Evolutionary conservation across 2,329 filamentous ascomycete species (phyloP), one percentile per base, ranked within the genome.

Genomic region (Knufia fluminis): DNA sequence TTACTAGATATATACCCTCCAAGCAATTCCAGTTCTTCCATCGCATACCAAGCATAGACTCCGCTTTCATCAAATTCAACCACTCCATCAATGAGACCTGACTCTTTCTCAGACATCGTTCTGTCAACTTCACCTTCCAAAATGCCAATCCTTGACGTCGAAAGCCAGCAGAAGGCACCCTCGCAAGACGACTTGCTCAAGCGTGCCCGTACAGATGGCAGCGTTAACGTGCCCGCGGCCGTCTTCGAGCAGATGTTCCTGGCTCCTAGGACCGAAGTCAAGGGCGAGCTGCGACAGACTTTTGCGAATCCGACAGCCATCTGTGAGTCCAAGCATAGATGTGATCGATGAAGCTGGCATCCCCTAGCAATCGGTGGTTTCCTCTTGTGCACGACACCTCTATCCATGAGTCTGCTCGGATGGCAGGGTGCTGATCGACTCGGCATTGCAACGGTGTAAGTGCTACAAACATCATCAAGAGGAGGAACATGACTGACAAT

Each of bases 331-430:
- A 9, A 26, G 62, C 60, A 61, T 42, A 53, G 39, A n/a, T 6
- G 8, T 17, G 10, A 19, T 8, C n/a, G 16, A 28, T 43, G 20
- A 3, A 28, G 22, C 22, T 43, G 24, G 28, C 24, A 12, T 45
- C 44, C 9, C 12, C 10, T 46, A 2, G 35, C 40, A 6, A 19
- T 55, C 24, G 53, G 44, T 14, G 53, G 52, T 3, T 54, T 54
- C 24, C 31, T 80, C 46, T 59, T 80, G 20, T 72, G 70, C 17
- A 65, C 77, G 22, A 72, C 68, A 0, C 77, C 77, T 0, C 62
- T 78, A 17, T 73, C 73, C 42, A 76, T 72, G 63, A 68, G 71
- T 23, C 64, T 78, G 7, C 77, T 80, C 75, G 76, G 76, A 23
- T 80, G 76, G 77, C 63, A 76, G 56, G 76, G 76, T n/a, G 69